A percentile compares a stretch with the other conserved stretches of the same genome.
phyloP scores from a whole-genome alignment of 129 eudicot species.

The Lactuca saligna region DNA sequence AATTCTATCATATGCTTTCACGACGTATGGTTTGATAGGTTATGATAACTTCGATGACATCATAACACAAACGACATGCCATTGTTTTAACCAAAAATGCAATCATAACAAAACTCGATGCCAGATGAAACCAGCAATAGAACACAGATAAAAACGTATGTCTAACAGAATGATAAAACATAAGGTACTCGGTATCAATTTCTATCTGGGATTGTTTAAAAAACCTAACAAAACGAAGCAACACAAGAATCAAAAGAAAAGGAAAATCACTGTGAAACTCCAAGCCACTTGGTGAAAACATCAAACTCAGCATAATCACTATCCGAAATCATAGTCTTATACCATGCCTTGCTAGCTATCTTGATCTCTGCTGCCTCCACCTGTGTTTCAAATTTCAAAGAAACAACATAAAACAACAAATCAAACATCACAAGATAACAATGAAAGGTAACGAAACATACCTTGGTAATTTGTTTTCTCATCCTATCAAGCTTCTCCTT shows the following conservation, averaged over 20 bases:
- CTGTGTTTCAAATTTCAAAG: constrained; percentile 26
- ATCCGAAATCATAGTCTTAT: constrained; percentile 72
- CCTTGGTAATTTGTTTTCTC: constrained; percentile 74
- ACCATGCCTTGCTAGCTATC: constrained; percentile 57
- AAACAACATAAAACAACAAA: not conserved
- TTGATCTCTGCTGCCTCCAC: constrained; percentile 58
- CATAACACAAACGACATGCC: constrained; percentile 2
- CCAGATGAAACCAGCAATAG: constrained; percentile 14
- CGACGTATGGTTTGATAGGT: no score
- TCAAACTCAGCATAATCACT: constrained; percentile 73
- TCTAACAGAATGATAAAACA: constrained; percentile 17
- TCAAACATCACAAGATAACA: not conserved
- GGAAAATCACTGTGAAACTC: constrained; percentile 53
- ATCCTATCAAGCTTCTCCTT: constrained; percentile 75
- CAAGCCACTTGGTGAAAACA: constrained; percentile 66
- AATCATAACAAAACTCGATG: constrained; percentile 29
- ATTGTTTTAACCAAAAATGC: not conserved
- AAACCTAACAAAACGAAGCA: constrained; percentile 19
- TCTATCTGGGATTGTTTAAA: constrained; percentile 6
- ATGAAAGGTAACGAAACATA: constrained; percentile 8
- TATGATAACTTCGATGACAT: not conserved
- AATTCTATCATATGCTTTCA: no score
- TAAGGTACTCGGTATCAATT: constrained; percentile 23
- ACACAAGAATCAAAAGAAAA: constrained; percentile 1
- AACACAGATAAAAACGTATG: constrained; percentile 21